Evolutionary conservation across 78 protist genomes (phyloP), one percentile per base, ranked within the genome.

Genomic region (Dictyostelium purpureum): DNA sequence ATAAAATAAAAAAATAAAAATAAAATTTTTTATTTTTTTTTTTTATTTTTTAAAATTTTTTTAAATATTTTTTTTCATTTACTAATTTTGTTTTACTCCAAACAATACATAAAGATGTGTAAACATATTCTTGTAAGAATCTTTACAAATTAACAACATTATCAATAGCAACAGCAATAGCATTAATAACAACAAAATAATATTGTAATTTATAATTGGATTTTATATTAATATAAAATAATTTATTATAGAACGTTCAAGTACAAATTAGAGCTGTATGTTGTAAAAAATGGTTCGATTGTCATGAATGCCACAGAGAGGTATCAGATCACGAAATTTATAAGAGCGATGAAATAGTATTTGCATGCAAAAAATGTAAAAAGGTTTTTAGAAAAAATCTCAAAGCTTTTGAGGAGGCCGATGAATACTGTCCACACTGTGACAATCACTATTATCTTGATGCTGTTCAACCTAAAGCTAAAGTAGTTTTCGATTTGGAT

Each of bases 261-360:
- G 96, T 88, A 35, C 51, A 96, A 59, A 82, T 97, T 33, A 88
- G 97, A 57, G 94, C 98, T 9, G 51, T 66, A 18, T 97, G 98
- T 94, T 97, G 98, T 93, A 93, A 87, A 9, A 94, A 66, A 69
- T 97, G 98, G 98, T 95, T 80, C 61, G 98, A 97, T 66, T 97
- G 98, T 75, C 77, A 96, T 31, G 94, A 95, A 47, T 97, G 98
- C 91, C 98, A 97, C 74, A 93, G 52, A n/a, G 97, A 89, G 31
- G 88, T 21, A 54, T 49, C 85, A 11, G 81, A 91, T 66, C 98
- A 97, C 71, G 85, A 24, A 31, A 54, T 97, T 21, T 43, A 3
- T 19, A 89, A 81, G 79, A 37, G 71, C 6, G 70, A 65, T 57
- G 98, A 97, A 69, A 76, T 97, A 54, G 33, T 59, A 9, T 73